These are phyloP conservation scores for Apiospora koreana DNA, from an alignment of 2,329 filamentous ascomycete species.

Conservation along the genomic window DNA sequence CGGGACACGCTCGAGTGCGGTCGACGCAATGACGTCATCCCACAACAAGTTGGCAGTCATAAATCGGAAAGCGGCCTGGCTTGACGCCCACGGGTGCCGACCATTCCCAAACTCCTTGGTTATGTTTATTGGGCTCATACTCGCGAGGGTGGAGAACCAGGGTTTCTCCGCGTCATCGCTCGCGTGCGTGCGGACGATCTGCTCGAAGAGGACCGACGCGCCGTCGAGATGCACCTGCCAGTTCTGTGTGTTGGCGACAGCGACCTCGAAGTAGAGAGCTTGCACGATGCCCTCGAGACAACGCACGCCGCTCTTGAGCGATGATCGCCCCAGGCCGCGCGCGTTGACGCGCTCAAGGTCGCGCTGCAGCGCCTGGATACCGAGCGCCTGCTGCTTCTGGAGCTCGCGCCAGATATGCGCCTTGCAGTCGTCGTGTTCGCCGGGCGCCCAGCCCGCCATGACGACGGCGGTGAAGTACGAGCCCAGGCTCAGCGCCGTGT, in stretches of 20 bases:
- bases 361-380: slow-evolving; percentile 44
- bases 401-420: slow-evolving; percentile 39
- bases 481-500: slow-evolving; percentile 56
- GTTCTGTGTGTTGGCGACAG: slow-evolving; percentile 45
- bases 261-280: slow-evolving; percentile 54
- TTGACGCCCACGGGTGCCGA: slow-evolving; percentile 42
- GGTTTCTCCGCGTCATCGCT: slow-evolving; percentile 8
- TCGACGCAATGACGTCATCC: slow-evolving; percentile 52
- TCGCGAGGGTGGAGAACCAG: slow-evolving; percentile 38
- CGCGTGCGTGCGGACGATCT: slow-evolving; percentile 39
- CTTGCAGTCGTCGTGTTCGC: slow-evolving; percentile 36
- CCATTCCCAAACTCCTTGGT: slow-evolving; percentile 20
- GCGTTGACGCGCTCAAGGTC: slow-evolving; percentile 39
- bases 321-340: slow-evolving; percentile 35
- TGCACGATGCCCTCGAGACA: slow-evolving; percentile 55
- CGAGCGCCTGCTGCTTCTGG: slow-evolving; percentile 45
- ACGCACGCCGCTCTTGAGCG: slow-evolving; percentile 51
- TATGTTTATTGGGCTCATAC: slow-evolving; percentile 19
- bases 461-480: slow-evolving; percentile 58
- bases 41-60: slow-evolving; percentile 48
- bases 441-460: slow-evolving; percentile 33
- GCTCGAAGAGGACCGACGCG: slow-evolving; percentile 49
- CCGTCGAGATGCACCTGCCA: slow-evolving; percentile 53
- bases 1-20: slow-evolving; percentile 44
- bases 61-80: slow-evolving; percentile 49